Base-by-base conservation (phyloP, 2,329 filamentous ascomycete genomes). In the Zymoseptoria ardabiliae region DNA sequence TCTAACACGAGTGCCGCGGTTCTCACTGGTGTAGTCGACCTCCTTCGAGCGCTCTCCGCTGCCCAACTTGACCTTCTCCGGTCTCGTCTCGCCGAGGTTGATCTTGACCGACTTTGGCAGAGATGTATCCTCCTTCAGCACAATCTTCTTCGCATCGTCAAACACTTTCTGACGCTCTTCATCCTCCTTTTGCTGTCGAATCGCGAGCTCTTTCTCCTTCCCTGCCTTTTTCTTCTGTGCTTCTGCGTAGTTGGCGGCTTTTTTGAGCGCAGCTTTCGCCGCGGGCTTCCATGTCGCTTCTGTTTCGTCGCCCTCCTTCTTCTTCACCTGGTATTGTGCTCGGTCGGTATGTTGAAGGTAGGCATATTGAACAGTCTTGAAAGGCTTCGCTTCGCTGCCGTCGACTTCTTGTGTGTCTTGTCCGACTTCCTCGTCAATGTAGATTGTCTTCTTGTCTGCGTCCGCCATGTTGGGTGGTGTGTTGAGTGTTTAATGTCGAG, bases 241-340 rank as follows among this genome's bases (percentile, higher is more conserved):
- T 66, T 91, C 89, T 65, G 85, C 85, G 64, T 85, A 85, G 73
- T 85, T 86, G 78, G 85, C 84, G 3, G 88, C 89, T 77, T 95
- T 95, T 81, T 96, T 96, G 72, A 91, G 75, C 21, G 90, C 90
- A 61, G 88, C 89, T 79, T 94, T 95, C 61, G 89, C 87, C 20
- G 85, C 88, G 58, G 88, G 86, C 78, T 92, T 93, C 88, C 88
- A 96, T 64, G 87, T 75, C 65, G 84, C 82, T 57, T 81, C 81
- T 57, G 81, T 79, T 68, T 90, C 89, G 63, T 85, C 85, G 71
- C 82, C 82, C 66, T 82, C 81, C 58, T 78, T 81, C 61, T 89
- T 88, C 72, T 87, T 85, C 53, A 82, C 85, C 64, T 87, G 79
- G 75, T 90, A 94, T 67, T 81, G 76, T 62, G 82, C 80, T 51